Base-by-base conservation (phyloP, 1,284 basidiomycete genomes). In the Ustilago hordei region DNA sequence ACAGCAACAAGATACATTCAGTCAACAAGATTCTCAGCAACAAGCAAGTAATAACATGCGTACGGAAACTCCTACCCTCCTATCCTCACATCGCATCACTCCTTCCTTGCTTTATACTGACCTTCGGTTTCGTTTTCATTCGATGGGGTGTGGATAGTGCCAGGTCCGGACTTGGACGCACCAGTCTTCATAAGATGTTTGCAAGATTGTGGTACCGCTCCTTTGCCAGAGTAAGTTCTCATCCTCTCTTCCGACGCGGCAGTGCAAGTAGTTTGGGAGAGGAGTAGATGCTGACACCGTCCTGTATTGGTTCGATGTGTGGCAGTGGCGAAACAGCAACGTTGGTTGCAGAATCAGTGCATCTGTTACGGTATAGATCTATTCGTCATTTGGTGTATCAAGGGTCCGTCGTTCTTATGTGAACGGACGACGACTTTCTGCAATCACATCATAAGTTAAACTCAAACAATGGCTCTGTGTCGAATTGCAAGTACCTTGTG, bases 111-210 rank as follows among this genome's bases (percentile, higher is more conserved):
- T 8, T 45, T 45, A 19, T 13, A 45, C 55, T 45, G 55, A 45
- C 12, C 4, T 5, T 9, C 41, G 15, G 23, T 57, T 7, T 31
- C 35, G 3, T 28, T 28, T 28, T 28, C 23, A 28, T 55, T 55
- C 17, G 41, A 31, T 34, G 6, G 7, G 38, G 12, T 13, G 17
- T n/a, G 8, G 4, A 17, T 58, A 84, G 82, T 82, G 1, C 63
- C 69, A 28, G 43, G 57, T 11, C 84, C 84, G 19, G 75, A 81
- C 28, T 57, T 84, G 8, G 75, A 84, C 41, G 60, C 67, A 36
- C 84, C 84, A 5, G 84, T 84, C 15, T 86, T 86, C 54, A 60
- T 84, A 6, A 69, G 77, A n/a, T 84, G 84, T 59, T 52, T 69
- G 12, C 61, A 79, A 17, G 83, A 82, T 31, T 84, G 84, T 54